Conservation (phyloP, 208 protist species). For the Lotmaria passim region DNA sequence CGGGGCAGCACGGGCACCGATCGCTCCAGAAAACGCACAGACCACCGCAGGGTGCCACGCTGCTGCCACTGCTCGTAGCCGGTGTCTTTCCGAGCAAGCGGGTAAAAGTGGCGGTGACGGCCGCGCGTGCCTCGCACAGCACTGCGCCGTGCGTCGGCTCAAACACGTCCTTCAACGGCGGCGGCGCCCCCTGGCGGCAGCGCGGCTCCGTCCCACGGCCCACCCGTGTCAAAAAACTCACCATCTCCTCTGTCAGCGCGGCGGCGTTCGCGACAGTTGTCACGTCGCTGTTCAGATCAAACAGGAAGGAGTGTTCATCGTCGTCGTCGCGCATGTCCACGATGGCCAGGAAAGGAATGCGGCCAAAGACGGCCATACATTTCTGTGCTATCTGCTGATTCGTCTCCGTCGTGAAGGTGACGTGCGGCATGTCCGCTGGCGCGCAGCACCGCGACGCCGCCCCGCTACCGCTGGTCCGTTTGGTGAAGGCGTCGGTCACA, state of each 20-base stretch:
- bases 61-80: background rate
- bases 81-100: constrained; percentile 24
- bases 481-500: constrained; percentile 7
- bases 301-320: constrained; percentile 38
- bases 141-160: constrained; percentile 38
- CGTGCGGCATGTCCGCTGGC: constrained; percentile 20
- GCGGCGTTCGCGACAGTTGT: background rate
- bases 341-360: constrained; percentile 40
- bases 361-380: constrained; percentile 45
- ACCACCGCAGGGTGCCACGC: constrained; percentile 25
- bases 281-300: constrained; percentile 3
- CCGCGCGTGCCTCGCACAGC: constrained; percentile 35
- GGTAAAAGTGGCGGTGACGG: constrained; percentile 42
- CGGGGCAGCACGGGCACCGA: constrained; percentile 63
- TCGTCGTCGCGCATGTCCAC: constrained; percentile 44
- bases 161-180: constrained; percentile 36
- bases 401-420: constrained; percentile 27
- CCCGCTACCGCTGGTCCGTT: background rate
- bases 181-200: constrained; percentile 42
- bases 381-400: constrained; percentile 30
- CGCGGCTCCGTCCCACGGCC: constrained; percentile 29
- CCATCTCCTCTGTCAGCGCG: constrained; percentile 3
- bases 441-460: background rate
- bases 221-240: constrained; percentile 39
- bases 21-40: constrained; percentile 69